Percentiles rank a stretch among this genome's conserved stretches.
These are phyloP conservation scores for Euphorbia pulcherrima DNA, from an alignment of 345 rosid genomes.

Conservation along the genomic window DNA sequence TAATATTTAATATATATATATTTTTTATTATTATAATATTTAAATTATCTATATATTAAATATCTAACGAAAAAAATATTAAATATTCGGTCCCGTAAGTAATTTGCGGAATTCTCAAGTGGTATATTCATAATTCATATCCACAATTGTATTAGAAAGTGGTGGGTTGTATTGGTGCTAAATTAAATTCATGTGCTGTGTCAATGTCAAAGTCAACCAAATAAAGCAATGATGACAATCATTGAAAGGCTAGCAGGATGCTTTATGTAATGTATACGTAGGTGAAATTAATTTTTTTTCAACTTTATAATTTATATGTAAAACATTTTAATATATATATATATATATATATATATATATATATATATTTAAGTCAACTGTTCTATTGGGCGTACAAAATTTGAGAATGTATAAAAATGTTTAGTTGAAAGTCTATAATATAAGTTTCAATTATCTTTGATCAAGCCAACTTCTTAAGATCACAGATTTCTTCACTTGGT, in stretches of 20 bases:
- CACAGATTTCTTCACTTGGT: not conserved
- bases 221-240: not conserved
- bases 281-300: not conserved
- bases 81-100: no score
- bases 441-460: slow-evolving; percentile 1
- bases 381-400: not conserved
- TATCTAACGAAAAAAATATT: no score
- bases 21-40: no score
- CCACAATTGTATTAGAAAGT: not conserved
- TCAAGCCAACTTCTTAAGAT: not conserved
- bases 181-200: not conserved
- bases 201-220: slow-evolving; percentile 3
- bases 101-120: no score
- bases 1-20: no score
- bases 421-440: slow-evolving; percentile 4
- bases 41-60: no score
- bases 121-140: no score
- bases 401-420: not conserved
- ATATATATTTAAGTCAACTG: not conserved
- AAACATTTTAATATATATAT: no score
- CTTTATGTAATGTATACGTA: not conserved
- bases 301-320: not conserved
- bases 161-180: not conserved
- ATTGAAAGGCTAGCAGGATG: not conserved
- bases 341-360: no score